Evolutionary conservation across 164 flowering plant genomes (phyloP), one percentile per base, ranked within the genome.

Genomic region (Paratinospora sagittata): DNA sequence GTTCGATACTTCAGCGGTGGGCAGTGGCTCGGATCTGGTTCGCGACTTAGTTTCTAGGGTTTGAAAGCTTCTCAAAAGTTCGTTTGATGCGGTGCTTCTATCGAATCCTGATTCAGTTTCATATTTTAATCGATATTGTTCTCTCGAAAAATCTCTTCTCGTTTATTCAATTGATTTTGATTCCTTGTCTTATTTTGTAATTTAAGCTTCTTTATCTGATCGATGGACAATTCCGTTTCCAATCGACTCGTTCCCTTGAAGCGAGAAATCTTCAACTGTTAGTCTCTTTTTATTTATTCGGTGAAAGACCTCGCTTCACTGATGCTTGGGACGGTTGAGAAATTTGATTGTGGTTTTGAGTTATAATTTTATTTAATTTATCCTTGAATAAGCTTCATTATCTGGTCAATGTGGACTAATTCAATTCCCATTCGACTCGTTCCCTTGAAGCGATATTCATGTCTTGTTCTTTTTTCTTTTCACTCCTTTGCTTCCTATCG

Each of bases 231-330:
- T 2, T 9, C 61, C 8, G 65, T 39, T 72, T 24, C 72, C 69
- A 19, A 62, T 55, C 27, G 75, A 57, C 72, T 76, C 75, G 78
- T 76, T 76, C 75, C 78, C 78, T 76, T 72, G 75, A 72, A 76
- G 75, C 79, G 16, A 76, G 9, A 55, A n/a, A 19, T 19, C 61
- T 17, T 55, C 24, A 2, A n/a, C 61, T 55, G 24, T 55, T 8
- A n/a, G 23, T 21, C 24, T 55, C 61, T 19, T 23, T 7, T 43
- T 19, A 21, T 52, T 55, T 21, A n/a, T 7, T 6, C 61, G 61
- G 24, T 55, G 24, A 55, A 6, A 55, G 21, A 21, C 9, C 24
- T n/a, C 55, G 19, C 61, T 55, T 55, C 61, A 8, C 61, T 55
- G 61, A 21, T 19, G 24, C 26, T 19, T 55, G 10, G 6, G 21